Evolutionary conservation across 2,329 filamentous ascomycete genomes (phyloP).

Genomic region (Zymoseptoria brevis): DNA sequence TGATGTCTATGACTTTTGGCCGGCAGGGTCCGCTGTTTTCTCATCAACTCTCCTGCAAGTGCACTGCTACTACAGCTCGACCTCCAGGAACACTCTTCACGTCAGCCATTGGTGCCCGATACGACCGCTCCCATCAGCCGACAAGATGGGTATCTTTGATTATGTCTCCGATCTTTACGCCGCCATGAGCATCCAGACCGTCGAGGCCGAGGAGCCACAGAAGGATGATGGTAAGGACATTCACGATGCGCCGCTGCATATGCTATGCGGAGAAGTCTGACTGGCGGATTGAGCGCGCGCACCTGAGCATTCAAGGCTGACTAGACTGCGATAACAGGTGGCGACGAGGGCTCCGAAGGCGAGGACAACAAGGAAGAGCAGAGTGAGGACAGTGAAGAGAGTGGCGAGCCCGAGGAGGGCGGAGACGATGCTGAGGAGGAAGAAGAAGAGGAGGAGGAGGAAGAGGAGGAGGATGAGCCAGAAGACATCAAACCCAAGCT

Average conservation of each 20-base stretch:
- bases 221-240: slow-evolving; percentile 35
- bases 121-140: slow-evolving; percentile 16
- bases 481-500: slow-evolving; percentile 81
- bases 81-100: slow-evolving; percentile 5
- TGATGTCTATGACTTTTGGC: not conserved
- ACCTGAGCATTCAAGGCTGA: slow-evolving; percentile 21
- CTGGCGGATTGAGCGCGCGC: not conserved
- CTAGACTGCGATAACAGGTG: slow-evolving; percentile 13
- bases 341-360: slow-evolving; percentile 26
- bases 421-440: slow-evolving; percentile 56
- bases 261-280: not conserved
- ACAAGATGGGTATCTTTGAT: slow-evolving; percentile 55
- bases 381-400: slow-evolving; percentile 33
- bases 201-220: slow-evolving; percentile 52
- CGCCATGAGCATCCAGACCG: slow-evolving; percentile 55
- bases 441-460: slow-evolving; percentile 68
- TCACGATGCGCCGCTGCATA: slow-evolving; percentile 21
- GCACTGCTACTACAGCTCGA: not conserved
- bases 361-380: slow-evolving; percentile 34
- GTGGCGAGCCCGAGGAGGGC: slow-evolving; percentile 43
- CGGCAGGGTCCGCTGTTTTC: not conserved
- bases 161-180: slow-evolving; percentile 58
- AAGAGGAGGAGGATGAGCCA: slow-evolving; percentile 74
- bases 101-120: slow-evolving; percentile 17
- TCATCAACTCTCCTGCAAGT: not conserved